Base-by-base conservation (phyloP, 495 filamentous ascomycete species). In the Aspergillus cristatus region DNA sequence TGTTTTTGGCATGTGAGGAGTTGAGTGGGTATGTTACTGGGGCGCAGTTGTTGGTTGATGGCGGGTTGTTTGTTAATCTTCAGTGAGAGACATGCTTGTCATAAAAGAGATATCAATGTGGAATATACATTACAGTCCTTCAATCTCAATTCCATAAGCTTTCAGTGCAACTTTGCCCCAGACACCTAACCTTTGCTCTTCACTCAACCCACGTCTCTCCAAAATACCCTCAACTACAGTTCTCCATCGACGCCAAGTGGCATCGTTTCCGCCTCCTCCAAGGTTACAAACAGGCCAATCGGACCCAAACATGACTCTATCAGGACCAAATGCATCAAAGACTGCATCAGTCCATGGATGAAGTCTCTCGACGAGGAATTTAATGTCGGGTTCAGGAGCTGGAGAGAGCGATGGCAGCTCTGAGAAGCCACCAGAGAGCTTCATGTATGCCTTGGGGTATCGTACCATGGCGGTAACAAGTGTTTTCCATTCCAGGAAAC, bases 251-350 rank as follows among this genome's bases (percentile, higher is more conserved):
- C 47, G 43, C 76, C 76, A 79, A 14, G 66, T 55, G 5, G 56
- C 50, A n/a, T 64, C 55, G 39, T 66, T 65, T 1, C 65, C 63
- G 20, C 74, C 77, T 3, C 79, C 75, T 2, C 73, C 71, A 14
- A 84, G 50, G 43, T 81, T 84, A 60, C 86, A 90, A 3, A 94
- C 81, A 2, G 86, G 88, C 88, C 87, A 95, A 53, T 94, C 86
- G 34, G 79, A 86, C 3, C 80, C 88, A 56, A 87, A 95, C 79
- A 95, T 87, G 38, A 88, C 70, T 33, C 84, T 64, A n/a, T 64
- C 53, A 1, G 80, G 58, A 6, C 79, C 75, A 54, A 94, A 94
- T 2, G 70, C 65, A 14, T 76, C 73, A 26, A 90, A 64, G 0
- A 85, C 55, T 4, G 75, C 71, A 32, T 74, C 70, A 1, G 87